A percentile compares a stretch with the other conserved stretches of the same genome.
Conservation (phyloP, 352 stramenopile species). For the Globisporangium perplexum region DNA sequence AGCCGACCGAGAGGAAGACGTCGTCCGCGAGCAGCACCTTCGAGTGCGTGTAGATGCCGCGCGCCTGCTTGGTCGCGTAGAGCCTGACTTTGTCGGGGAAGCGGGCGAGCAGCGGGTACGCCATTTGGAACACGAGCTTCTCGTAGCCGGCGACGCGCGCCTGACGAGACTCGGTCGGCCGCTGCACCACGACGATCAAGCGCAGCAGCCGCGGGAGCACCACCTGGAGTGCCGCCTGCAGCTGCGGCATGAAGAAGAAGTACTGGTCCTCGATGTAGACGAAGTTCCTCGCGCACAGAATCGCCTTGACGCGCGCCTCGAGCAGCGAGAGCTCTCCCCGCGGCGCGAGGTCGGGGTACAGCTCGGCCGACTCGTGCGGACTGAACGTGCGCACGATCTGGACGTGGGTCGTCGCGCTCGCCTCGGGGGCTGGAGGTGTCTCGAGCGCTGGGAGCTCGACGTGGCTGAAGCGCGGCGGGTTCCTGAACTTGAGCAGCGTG, state of each 20-base stretch:
- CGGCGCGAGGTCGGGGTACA: conserved; percentile 43
- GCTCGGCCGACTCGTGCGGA: conserved; percentile 16
- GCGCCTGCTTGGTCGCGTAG: conserved; percentile 42
- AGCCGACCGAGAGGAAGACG: conserved; percentile 79
- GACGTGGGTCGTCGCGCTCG: conserved; percentile 10
- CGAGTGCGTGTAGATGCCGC: conserved; percentile 70
- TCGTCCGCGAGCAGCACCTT: conserved; percentile 85
- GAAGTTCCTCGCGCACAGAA: conserved; percentile 48
- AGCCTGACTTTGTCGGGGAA: conserved; percentile 56
- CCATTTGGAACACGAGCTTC: conserved; percentile 65
- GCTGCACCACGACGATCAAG: conserved; percentile 51
- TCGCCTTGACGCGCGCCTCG: conserved; percentile 46
- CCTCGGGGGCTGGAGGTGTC: background rate
- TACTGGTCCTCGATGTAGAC: conserved; percentile 73
- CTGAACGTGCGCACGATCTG: conserved; percentile 61
- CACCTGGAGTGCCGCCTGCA: conserved; percentile 36
- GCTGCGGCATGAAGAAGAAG: conserved; percentile 58
- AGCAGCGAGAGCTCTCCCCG: conserved; percentile 50
- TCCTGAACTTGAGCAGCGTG: conserved; percentile 39
- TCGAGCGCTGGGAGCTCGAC: background rate
- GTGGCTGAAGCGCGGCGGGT: conserved; percentile 23
- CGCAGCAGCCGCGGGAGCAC: conserved; percentile 38
- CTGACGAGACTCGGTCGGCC: conserved; percentile 21
- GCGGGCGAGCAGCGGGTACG: conserved; percentile 33
- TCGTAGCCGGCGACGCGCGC: conserved; percentile 42